Conservation (phyloP, 2,329 filamentous ascomycete genomes). For the Neodidymelliopsis sp. region DNA sequence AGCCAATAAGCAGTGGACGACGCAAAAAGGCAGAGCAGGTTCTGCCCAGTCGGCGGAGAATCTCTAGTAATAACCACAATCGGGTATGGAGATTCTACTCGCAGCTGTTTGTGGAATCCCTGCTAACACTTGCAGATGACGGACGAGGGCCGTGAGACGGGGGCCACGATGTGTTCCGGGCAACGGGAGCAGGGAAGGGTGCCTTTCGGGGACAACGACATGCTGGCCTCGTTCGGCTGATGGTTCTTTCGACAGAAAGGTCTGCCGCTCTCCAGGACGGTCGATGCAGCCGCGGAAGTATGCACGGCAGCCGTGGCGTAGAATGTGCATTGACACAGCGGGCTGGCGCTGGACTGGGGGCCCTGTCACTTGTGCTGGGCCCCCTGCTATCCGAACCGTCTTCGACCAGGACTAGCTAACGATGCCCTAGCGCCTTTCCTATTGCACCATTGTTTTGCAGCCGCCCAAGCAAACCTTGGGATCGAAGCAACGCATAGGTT, state of each 20-base stretch:
- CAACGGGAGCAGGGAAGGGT: conserved; percentile 46
- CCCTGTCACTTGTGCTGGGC: conserved; percentile 32
- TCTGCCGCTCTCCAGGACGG: conserved; percentile 40
- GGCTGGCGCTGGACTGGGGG: conserved; percentile 30
- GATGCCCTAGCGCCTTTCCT: conserved; percentile 28
- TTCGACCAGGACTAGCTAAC: conserved; percentile 31
- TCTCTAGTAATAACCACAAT: conserved; percentile 51
- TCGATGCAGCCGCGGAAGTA: conserved; percentile 47
- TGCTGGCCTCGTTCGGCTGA: conserved; percentile 52
- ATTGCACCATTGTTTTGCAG: conserved; percentile 38
- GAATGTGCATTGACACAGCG: conserved; percentile 35
- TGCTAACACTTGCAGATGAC: conserved; percentile 47
- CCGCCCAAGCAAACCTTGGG: conserved; percentile 33
- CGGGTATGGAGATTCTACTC: conserved; percentile 43
- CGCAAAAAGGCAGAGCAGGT: conserved; percentile 37
- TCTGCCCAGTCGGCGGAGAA: conserved; percentile 46
- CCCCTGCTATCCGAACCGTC: conserved; percentile 42
- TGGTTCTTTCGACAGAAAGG: conserved; percentile 48
- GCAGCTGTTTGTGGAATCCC: conserved; percentile 46
- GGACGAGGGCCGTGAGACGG: conserved; percentile 49
- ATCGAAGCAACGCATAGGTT: conserved; percentile 30
- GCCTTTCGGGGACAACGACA: conserved; percentile 43
- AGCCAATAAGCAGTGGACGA: conserved; percentile 38
- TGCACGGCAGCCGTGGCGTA: conserved; percentile 40
- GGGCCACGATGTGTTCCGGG: conserved; percentile 46